Conservation (phyloP, 768 basidiomycete species). For the Roridomyces roridus region DNA sequence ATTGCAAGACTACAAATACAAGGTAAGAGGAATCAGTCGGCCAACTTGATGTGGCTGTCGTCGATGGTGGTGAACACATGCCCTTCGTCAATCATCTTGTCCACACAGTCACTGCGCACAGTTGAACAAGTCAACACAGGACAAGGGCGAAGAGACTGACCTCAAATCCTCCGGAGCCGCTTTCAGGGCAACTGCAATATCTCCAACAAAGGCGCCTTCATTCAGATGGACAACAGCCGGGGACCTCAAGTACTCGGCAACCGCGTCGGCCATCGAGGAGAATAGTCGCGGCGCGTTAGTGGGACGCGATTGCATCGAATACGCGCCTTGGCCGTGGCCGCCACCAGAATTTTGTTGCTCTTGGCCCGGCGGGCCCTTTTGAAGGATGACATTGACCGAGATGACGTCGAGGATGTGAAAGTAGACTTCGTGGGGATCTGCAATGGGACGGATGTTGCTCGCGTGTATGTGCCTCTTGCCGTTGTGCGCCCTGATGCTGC, state of each 20-base stretch:
- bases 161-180: conserved; percentile 66
- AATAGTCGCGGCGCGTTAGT: conserved; percentile 20
- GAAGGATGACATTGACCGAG: conserved; percentile 66
- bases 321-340: conserved; percentile 33
- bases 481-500: conserved; percentile 81
- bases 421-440: conserved; percentile 77
- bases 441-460: conserved; percentile 69
- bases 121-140: background rate
- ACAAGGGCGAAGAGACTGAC: conserved; percentile 40
- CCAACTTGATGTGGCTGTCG: conserved; percentile 77
- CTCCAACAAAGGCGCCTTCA: conserved; percentile 78
- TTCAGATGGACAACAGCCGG: conserved; percentile 39
- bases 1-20: conserved; percentile 9
- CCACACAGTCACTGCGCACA: conserved; percentile 78
- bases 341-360: conserved; percentile 6
- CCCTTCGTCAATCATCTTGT: conserved; percentile 81
- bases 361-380: conserved; percentile 55
- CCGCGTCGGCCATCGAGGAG: conserved; percentile 26
- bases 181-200: conserved; percentile 71
- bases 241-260: conserved; percentile 53
- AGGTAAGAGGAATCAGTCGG: conserved; percentile 34
- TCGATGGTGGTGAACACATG: conserved; percentile 81
- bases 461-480: conserved; percentile 85
- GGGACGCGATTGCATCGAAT: conserved; percentile 35
- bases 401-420: conserved; percentile 85